Evolutionary conservation across 129 eudicot species (phyloP).

Genomic region (Ambrosia trifida): DNA sequence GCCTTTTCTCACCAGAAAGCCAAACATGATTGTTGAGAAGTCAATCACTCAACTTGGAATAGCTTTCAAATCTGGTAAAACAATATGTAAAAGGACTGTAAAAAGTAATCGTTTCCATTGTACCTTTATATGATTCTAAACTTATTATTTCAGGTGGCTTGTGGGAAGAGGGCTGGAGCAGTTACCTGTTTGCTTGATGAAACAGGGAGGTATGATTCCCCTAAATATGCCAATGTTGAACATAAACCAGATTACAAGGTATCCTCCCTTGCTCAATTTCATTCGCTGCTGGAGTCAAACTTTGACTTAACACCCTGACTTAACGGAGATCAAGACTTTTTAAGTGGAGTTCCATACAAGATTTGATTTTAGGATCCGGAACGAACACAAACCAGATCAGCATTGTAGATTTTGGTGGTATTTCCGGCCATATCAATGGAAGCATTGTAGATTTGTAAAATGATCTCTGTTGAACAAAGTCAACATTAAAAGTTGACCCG

Average conservation of each 20-base stretch:
- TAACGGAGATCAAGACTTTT: conserved; percentile 14
- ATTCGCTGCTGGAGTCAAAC: conserved; percentile 52
- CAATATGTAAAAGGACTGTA: not conserved
- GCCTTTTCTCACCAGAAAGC: no score
- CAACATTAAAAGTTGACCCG: conserved; percentile 9
- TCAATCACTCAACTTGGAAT: not conserved
- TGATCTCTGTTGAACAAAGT: conserved; percentile 19
- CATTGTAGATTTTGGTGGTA: conserved; percentile 1
- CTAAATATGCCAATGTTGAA: conserved; percentile 63
- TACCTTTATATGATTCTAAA: conserved; percentile 15
- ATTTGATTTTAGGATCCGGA: conserved; percentile 7
- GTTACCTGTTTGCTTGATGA: conserved; percentile 85
- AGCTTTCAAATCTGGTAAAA: not conserved
- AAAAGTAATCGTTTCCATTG: not conserved
- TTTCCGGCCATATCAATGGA: conserved; percentile 11
- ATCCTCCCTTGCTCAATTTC: conserved; percentile 77
- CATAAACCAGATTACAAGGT: conserved; percentile 92
- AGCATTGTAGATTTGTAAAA: conserved; percentile 21
- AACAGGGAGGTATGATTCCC: conserved; percentile 88
- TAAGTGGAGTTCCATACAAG: conserved; percentile 1
- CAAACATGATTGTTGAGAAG: no score
- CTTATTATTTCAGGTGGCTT: conserved; percentile 65
- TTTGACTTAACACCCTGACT: conserved; percentile 65
- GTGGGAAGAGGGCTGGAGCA: conserved; percentile 99
- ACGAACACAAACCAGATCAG: not conserved